Evolutionary conservation across 73 alveolate species (phyloP).

Genomic region (Uronychia binucleata): DNA sequence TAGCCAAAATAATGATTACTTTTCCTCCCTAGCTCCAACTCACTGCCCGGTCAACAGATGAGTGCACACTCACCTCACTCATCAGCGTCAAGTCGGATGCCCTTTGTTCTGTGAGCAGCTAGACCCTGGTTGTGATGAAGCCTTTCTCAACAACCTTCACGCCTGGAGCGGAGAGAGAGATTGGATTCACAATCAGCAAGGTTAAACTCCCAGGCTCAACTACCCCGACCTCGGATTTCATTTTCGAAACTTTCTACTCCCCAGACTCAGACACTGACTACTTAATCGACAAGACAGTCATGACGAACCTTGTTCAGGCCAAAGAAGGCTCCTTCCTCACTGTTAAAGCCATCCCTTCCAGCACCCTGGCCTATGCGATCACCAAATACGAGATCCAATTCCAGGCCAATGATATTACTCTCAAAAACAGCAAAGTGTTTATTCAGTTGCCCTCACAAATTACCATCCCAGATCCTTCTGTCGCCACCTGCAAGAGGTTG

Average conservation of each 20-base stretch:
- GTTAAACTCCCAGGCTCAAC: neutral
- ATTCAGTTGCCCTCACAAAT: neutral
- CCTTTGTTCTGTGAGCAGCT: neutral
- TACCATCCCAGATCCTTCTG: neutral
- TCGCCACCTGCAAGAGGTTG: neutral
- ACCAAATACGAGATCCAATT: neutral
- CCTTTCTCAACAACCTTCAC: neutral
- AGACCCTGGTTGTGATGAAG: neutral
- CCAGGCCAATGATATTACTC: neutral
- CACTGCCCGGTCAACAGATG: neutral
- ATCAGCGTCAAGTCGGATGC: neutral
- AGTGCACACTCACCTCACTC: constrained; percentile 3
- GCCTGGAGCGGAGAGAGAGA: neutral
- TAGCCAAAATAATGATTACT: neutral
- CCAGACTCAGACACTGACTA: neutral
- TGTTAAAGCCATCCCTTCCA: neutral
- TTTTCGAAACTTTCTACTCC: neutral
- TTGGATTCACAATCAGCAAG: neutral
- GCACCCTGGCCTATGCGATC: neutral
- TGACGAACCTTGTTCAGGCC: neutral
- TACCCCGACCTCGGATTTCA: neutral
- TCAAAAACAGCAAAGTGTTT: neutral
- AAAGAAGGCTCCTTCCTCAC: neutral
- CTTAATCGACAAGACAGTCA: neutral
- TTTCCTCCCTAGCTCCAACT: neutral